Evolutionary conservation across 2,329 filamentous ascomycete genomes (phyloP), one percentile per base, ranked within the genome.

Genomic region (Colletotrichum noveboracense): DNA sequence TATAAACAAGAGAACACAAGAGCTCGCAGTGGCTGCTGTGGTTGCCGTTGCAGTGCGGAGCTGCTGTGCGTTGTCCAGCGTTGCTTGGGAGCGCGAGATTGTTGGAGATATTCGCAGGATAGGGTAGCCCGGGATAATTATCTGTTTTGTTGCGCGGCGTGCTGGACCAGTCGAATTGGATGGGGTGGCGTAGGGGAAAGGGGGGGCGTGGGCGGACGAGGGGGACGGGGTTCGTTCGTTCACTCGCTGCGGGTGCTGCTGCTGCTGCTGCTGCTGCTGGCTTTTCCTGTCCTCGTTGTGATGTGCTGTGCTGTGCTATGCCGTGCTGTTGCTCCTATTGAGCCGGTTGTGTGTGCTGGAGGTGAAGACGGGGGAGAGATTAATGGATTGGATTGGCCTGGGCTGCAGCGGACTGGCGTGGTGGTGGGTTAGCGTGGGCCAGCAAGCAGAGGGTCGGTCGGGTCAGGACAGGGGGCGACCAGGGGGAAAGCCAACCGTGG

Each of bases 101-200:
- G 64, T 68, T 60, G 64, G 21, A 68, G 73, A 38, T 64, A 32
- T 30, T 75, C 56, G 38, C 55, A 73, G 64, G 73, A 73, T 62
- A 65, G 58, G 70, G 64, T 61, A 65, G 73, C 64, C 70, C 58
- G 73, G 73, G 64, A 69, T 73, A 55, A 21, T 58, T 56, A 48
- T 64, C 70, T 75, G 70, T 75, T 75, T 75, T 75, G 73, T 75
- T 72, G 56, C 73, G 38, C 69, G 66, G 55, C 34, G 52, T 69
- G 21, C 52, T 26, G 36, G 43, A 30, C 64, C 43, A 61, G 62
- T 30, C 56, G 55, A 66, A 64, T 21, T 43, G 64, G 38, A 30
- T 66, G 32, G 68, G 71, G 58, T 38, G 65, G 61, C 43, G 43
- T 52, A 52, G 62, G 14, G 55, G 16, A 34, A 70, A 52, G 66